These are phyloP conservation scores for Mesembryanthemum crystallinum DNA, from an alignment of 148 eudicot genomes.

Conservation along the genomic window DNA sequence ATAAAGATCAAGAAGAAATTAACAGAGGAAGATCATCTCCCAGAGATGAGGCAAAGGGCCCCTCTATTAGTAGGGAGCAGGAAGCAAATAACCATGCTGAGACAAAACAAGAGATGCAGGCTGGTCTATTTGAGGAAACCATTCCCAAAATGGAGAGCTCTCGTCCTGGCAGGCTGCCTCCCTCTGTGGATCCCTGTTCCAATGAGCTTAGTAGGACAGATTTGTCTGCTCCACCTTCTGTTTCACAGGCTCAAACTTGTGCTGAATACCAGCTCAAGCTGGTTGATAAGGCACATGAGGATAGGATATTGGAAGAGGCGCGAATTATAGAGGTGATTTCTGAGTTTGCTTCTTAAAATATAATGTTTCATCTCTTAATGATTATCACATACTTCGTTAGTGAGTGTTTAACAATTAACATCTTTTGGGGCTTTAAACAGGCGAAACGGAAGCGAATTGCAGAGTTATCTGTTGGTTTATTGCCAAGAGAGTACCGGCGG, in stretches of 20 bases:
- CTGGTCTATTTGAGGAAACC: constrained; percentile 24
- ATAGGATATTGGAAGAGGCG: constrained; percentile 84
- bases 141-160: constrained; percentile 30
- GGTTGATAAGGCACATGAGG: constrained; percentile 66
- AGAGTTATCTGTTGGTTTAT: constrained; percentile 52
- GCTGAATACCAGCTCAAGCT: constrained; percentile 36
- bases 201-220: constrained; percentile 28
- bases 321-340: constrained; percentile 71
- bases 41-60: constrained; percentile 35
- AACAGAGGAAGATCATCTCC: constrained; percentile 28
- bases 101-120: constrained; percentile 36
- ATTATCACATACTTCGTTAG: neutral
- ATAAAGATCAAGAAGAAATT: constrained; percentile 38
- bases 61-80: constrained; percentile 27
- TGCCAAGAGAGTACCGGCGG: constrained; percentile 37
- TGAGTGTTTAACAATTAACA: constrained; percentile 17
- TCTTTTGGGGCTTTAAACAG: constrained; percentile 38
- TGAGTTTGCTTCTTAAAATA: constrained; percentile 2
- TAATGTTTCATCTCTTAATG: constrained; percentile 17
- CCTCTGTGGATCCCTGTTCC: constrained; percentile 31
- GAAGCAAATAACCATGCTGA: constrained; percentile 31
- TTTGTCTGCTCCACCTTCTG: constrained; percentile 28
- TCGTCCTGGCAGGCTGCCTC: constrained; percentile 29
- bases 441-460: constrained; percentile 79
- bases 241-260: constrained; percentile 39